phyloP scores from a whole-genome alignment of 352 stramenopile genomes.

The Plasmopara muralis region DNA sequence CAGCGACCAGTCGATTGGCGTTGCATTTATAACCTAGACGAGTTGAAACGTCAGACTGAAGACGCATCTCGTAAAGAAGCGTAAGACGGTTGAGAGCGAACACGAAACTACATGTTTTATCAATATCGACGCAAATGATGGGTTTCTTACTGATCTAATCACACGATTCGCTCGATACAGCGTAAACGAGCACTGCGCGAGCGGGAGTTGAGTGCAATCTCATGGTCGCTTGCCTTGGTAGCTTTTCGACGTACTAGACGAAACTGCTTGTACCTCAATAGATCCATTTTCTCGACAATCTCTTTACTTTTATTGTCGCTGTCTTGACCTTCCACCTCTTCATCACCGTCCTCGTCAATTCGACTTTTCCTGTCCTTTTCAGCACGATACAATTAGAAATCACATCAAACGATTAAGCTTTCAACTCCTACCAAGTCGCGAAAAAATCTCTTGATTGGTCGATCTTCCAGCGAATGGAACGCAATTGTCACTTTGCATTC shows the following conservation, averaged over 20 bases:
- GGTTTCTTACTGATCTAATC: conserved; percentile 1
- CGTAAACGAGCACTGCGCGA: conserved; percentile 65
- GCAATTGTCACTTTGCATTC: conserved; percentile 56
- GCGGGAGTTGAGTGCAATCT: conserved; percentile 58
- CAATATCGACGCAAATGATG: not conserved
- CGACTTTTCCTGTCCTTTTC: conserved; percentile 33
- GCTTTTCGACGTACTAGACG: conserved; percentile 57
- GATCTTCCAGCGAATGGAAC: conserved; percentile 81
- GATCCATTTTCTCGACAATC: conserved; percentile 13
- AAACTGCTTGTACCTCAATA: conserved; percentile 41
- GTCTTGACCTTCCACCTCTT: conserved; percentile 17
- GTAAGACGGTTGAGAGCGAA: too few species aligned
- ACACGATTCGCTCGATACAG: conserved; percentile 56
- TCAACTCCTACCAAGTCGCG: conserved; percentile 37
- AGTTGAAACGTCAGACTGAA: conserved; percentile 30
- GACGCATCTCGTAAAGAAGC: conserved; percentile 22
- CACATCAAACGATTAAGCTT: not conserved
- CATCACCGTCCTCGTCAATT: conserved; percentile 23
- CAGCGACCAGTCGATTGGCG: conserved; percentile 45
- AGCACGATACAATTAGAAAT: conserved; percentile 3
- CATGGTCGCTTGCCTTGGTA: conserved; percentile 53
- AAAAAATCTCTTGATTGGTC: conserved; percentile 76
- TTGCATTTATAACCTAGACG: conserved; percentile 45
- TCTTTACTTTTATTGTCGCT: conserved; percentile 24
- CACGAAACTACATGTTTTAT: too few species aligned